These are phyloP conservation scores for Kandelia obovata DNA, from an alignment of 345 rosid genomes.

Conservation along the genomic window DNA sequence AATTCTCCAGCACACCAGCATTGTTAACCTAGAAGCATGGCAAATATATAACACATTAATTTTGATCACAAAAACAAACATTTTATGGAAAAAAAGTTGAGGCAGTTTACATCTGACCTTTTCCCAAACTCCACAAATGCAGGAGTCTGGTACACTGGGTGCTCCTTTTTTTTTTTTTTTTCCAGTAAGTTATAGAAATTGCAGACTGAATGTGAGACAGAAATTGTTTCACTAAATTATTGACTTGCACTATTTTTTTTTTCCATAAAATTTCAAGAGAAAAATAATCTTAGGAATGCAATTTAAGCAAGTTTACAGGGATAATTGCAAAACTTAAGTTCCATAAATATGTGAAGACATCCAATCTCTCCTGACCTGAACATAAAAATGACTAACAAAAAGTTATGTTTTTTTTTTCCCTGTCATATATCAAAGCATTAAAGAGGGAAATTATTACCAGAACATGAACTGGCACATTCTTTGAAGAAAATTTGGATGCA, in stretches of 20 bases:
- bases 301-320: not conserved
- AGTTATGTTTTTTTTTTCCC: not conserved
- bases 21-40: conserved; percentile 59
- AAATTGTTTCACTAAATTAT: too few species aligned
- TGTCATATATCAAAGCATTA: not conserved
- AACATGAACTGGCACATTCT: conserved; percentile 71
- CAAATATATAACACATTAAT: conserved; percentile 8
- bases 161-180: not conserved
- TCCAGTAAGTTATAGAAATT: not conserved
- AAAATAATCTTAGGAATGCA: not conserved
- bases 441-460: conserved; percentile 43
- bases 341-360: not conserved
- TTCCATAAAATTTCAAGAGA: not conserved
- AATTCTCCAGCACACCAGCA: conserved; percentile 75
- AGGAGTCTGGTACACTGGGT: too few species aligned
- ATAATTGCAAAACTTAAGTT: not conserved
- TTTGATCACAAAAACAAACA: not conserved
- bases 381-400: not conserved
- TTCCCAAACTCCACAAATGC: too few species aligned
- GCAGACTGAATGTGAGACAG: not conserved
- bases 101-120: too few species aligned
- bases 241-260: too few species aligned
- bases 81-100: too few species aligned
- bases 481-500: conserved; percentile 67
- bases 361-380: not conserved